Percentiles rank a stretch among this genome's conserved stretches.
Evolutionary conservation across 495 filamentous ascomycete species (phyloP).

Genomic region (Penicillium atrosanguineum): DNA sequence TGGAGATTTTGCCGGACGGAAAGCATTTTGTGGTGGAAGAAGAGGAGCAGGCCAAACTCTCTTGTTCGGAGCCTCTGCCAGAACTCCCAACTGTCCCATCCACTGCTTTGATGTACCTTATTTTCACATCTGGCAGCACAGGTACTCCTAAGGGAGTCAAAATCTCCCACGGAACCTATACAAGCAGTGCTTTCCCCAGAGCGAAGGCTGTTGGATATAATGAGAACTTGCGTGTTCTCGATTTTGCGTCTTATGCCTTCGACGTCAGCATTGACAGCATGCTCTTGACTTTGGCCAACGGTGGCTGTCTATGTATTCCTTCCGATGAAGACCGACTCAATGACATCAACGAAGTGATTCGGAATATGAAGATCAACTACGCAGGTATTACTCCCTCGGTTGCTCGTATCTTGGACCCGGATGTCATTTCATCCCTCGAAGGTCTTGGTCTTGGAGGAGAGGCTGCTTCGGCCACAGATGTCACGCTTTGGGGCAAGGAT

Average conservation of each 20-base stretch:
- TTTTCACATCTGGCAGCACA: conserved; percentile 56
- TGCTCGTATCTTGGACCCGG: conserved; percentile 39
- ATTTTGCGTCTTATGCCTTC: conserved; percentile 49
- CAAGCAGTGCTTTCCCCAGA: conserved; percentile 37
- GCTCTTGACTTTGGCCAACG: conserved; percentile 40
- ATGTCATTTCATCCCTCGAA: conserved; percentile 44
- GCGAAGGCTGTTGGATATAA: conserved; percentile 37
- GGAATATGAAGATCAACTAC: conserved; percentile 42
- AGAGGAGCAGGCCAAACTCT: conserved; percentile 15
- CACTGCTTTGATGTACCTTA: conserved; percentile 37
- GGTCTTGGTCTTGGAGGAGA: conserved; percentile 54
- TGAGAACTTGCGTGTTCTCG: conserved; percentile 35
- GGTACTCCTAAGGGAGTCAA: conserved; percentile 56
- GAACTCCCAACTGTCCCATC: conserved; percentile 26
- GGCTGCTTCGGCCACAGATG: conserved; percentile 38
- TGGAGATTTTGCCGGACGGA: conserved; percentile 26
- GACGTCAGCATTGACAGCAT: conserved; percentile 48
- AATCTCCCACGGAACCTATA: conserved; percentile 47
- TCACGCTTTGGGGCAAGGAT: conserved; percentile 37
- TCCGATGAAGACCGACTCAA: conserved; percentile 49
- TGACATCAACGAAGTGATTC: conserved; percentile 47
- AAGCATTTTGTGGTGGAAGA: conserved; percentile 27
- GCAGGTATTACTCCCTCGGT: conserved; percentile 52
- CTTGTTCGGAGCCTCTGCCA: background rate
- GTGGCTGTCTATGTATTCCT: conserved; percentile 52